Evolutionary conservation across 2,329 filamentous ascomycete genomes (phyloP).

Genomic region (Penicillium sp.): DNA sequence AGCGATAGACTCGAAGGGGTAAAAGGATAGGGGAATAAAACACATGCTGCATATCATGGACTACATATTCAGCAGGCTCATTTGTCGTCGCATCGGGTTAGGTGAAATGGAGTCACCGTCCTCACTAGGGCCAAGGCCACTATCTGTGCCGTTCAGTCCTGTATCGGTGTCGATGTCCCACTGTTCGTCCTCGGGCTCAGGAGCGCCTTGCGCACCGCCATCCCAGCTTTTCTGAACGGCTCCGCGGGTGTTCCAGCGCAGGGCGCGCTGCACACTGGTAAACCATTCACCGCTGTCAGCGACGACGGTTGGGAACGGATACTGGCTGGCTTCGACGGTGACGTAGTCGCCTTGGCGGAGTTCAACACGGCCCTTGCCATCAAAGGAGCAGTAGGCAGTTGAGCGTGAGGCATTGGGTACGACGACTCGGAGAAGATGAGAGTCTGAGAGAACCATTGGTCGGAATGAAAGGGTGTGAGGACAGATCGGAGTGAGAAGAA

Average conservation of each 20-base stretch:
- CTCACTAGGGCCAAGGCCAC: conserved; percentile 56
- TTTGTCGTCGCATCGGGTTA: conserved; percentile 65
- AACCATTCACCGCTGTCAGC: conserved; percentile 92
- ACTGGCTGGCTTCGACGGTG: conserved; percentile 91
- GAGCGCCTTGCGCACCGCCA: conserved; percentile 36
- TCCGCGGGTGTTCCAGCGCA: conserved; percentile 91
- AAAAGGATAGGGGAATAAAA: background rate
- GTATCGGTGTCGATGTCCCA: conserved; percentile 94
- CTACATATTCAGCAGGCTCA: conserved; percentile 65
- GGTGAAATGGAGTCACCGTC: conserved; percentile 55
- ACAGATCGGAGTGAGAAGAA: conserved; percentile 94
- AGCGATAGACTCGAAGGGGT: conserved; percentile 1
- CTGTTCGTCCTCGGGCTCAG: conserved; percentile 53
- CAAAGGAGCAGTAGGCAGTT: conserved; percentile 94
- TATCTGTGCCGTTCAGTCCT: conserved; percentile 40
- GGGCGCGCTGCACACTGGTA: conserved; percentile 82
- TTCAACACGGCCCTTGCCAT: conserved; percentile 93
- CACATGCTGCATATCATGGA: background rate
- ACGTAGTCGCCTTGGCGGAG: conserved; percentile 90
- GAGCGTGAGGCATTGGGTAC: conserved; percentile 80
- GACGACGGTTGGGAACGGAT: conserved; percentile 94
- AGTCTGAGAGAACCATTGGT: conserved; percentile 95
- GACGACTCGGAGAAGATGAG: conserved; percentile 81
- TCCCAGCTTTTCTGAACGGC: conserved; percentile 85
- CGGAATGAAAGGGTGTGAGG: conserved; percentile 95